Conservation (phyloP, 805 yeast species). For the Metschnikowia orientalis region DNA sequence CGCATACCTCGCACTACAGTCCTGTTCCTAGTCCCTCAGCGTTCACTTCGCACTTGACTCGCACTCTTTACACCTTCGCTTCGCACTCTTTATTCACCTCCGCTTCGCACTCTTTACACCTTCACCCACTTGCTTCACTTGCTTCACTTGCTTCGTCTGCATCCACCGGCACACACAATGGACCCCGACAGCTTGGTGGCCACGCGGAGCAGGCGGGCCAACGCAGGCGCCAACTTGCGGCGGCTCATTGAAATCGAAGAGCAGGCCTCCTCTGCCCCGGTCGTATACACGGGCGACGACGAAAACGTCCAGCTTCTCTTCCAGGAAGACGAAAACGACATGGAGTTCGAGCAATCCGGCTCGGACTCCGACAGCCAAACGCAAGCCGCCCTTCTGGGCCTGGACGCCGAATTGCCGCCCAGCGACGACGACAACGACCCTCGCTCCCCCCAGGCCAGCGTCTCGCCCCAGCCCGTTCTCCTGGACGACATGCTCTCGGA, state of each 20-base stretch:
- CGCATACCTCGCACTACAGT: no score
- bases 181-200: slow-evolving; percentile 55
- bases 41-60: no score
- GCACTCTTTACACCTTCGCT: no score
- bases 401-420: slow-evolving; percentile 11
- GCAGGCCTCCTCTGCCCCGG: slow-evolving; percentile 31
- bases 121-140: no score
- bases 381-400: slow-evolving; percentile 11
- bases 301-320: slow-evolving; percentile 69
- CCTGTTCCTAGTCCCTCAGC: no score
- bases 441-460: slow-evolving; percentile 15
- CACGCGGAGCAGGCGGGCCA: slow-evolving; percentile 72
- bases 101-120: slow-evolving; percentile 1
- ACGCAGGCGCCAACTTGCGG: slow-evolving; percentile 85
- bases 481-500: slow-evolving; percentile 53
- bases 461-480: slow-evolving; percentile 20
- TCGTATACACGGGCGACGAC: slow-evolving; percentile 55
- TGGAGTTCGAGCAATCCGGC: slow-evolving; percentile 24
- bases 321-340: slow-evolving; percentile 45
- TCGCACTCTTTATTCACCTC: no score
- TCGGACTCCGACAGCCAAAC: slow-evolving; percentile 22
- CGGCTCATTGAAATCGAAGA: slow-evolving; percentile 70
- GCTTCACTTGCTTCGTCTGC: not conserved
- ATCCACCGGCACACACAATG: slow-evolving; percentile 3
- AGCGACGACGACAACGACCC: slow-evolving; percentile 13